phyloP scores from a whole-genome alignment of 2,329 filamentous ascomycete species.

The Phaeoacremonium minimum region DNA sequence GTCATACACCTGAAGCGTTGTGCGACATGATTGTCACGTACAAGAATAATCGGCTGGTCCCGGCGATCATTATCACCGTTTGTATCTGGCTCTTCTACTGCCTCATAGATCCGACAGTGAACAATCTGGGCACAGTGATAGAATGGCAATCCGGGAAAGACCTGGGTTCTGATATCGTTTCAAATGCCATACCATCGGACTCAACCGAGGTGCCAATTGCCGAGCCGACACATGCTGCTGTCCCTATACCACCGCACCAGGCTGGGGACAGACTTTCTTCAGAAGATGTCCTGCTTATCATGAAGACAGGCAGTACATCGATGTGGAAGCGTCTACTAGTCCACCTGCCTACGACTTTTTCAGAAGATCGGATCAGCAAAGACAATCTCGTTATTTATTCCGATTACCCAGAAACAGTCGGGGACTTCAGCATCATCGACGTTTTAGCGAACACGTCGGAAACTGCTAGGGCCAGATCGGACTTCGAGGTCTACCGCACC shows the following conservation, averaged over 20 bases:
- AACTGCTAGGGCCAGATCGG: constrained; percentile 8
- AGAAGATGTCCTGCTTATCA: constrained; percentile 11
- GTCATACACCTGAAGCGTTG: no score
- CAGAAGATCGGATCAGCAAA: constrained; percentile 14
- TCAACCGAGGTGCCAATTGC: no score
- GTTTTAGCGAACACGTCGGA: constrained; percentile 16
- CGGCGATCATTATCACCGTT: constrained; percentile 15
- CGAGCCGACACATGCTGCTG: no score
- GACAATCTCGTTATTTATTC: constrained; percentile 18
- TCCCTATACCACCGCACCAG: no score
- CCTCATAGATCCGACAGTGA: constrained; percentile 15
- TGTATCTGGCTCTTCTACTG: constrained; percentile 17
- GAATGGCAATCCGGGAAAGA: no score
- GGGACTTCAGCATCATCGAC: constrained; percentile 15
- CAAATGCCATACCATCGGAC: no score
- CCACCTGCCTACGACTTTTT: constrained; percentile 17
- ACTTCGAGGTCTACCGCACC: constrained; percentile 13
- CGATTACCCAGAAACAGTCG: constrained; percentile 17
- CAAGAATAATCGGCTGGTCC: constrained; percentile 18
- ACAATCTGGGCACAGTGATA: no score
- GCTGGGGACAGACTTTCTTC: neutral
- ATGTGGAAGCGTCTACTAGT: constrained; percentile 20
- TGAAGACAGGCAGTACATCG: constrained; percentile 19
- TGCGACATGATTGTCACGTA: constrained; percentile 11
- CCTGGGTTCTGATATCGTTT: no score